Conservation (phyloP, 352 stramenopile species). For the Elongisporangium anandrum region DNA sequence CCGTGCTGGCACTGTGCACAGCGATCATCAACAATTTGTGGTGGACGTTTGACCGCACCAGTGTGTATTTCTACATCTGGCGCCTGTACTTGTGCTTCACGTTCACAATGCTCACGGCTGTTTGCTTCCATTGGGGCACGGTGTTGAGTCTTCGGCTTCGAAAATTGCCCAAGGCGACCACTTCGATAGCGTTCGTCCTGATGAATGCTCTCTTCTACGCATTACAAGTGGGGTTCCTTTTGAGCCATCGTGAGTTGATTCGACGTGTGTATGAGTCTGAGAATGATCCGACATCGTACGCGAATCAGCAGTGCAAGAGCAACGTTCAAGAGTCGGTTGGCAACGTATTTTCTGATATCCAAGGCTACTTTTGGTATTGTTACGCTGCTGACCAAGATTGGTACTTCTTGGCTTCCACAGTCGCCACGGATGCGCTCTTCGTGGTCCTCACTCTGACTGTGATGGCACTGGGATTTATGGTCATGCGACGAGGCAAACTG, state of each 20-base stretch:
- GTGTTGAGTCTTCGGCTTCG: slow-evolving; percentile 76
- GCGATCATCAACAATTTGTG: slow-evolving; percentile 83
- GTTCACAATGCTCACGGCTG: slow-evolving; percentile 85
- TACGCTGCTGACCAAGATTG: slow-evolving; percentile 66
- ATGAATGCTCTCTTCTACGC: slow-evolving; percentile 80
- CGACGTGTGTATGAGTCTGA: slow-evolving; percentile 68
- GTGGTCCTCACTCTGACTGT: slow-evolving; percentile 71
- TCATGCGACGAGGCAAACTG: slow-evolving; percentile 79
- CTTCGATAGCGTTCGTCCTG: slow-evolving; percentile 54
- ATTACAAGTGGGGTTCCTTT: slow-evolving; percentile 69
- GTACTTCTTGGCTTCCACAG: slow-evolving; percentile 79
- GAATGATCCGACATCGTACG: slow-evolving; percentile 57
- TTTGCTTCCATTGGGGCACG: slow-evolving; percentile 87
- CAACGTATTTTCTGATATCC: slow-evolving; percentile 84
- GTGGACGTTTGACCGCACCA: slow-evolving; percentile 66
- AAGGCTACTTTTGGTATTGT: slow-evolving; percentile 79
- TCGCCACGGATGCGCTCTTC: slow-evolving; percentile 76
- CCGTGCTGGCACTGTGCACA: slow-evolving; percentile 63
- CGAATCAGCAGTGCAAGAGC: slow-evolving; percentile 78
- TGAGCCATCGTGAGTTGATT: slow-evolving; percentile 68
- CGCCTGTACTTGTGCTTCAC: slow-evolving; percentile 78
- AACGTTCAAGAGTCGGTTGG: slow-evolving; percentile 28
- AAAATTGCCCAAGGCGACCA: slow-evolving; percentile 66
- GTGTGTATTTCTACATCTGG: slow-evolving; percentile 82
- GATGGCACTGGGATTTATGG: slow-evolving; percentile 80